Base-by-base conservation (phyloP, 2,329 filamentous ascomycete genomes). In the Arachnomyces sp. region DNA sequence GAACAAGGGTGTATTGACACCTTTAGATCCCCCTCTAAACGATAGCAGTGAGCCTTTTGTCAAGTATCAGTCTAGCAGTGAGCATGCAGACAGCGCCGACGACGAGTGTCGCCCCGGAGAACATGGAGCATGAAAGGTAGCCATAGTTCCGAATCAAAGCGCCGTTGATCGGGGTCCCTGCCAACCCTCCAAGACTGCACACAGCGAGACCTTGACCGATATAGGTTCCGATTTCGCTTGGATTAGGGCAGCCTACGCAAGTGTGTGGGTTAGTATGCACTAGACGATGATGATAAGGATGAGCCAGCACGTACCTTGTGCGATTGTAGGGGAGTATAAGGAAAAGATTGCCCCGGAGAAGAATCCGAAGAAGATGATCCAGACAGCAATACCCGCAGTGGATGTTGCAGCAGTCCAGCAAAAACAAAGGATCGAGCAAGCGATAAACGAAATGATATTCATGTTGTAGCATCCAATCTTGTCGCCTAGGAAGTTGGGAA, bases 131-230 rank as follows among this genome's bases (percentile, higher is more conserved):
- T 44, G 67, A 42, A 2, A 49, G 42, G 42, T 62, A 71, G 1
- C 54, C 61, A 40, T 69, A 72, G 7, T 38, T 49, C 2, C 63
- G 55, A 3, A 76, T 50, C 32, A 73, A 53, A 1, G 59, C 64
- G 2, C 70, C 70, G 37, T 64, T 67, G 33, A 70, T 57, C 0
- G 71, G 71, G 9, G 67, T 66, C 0, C 70, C 73, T 3, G 73
- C 60, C 28, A 79, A 49, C 3, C 60, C 62, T 1, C 64, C 70
- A 25, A 76, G 37, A 0, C 64, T 61, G 4, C 58, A 54, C 1
- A 72, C 33, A 1, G 54, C 31, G 14, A 43, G 31, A 13, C 38
- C 42, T 38, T 40, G 40, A 30, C 42, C 42, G 14, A 43, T 29
- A 16, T 43, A 43, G 5, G 42, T 40, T 12, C 42, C 42, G 7